A percentile compares a stretch with the other conserved stretches of the same genome.
Evolutionary conservation across 2,329 filamentous ascomycete genomes (phyloP).

Genomic region (Talaromyces sp.): DNA sequence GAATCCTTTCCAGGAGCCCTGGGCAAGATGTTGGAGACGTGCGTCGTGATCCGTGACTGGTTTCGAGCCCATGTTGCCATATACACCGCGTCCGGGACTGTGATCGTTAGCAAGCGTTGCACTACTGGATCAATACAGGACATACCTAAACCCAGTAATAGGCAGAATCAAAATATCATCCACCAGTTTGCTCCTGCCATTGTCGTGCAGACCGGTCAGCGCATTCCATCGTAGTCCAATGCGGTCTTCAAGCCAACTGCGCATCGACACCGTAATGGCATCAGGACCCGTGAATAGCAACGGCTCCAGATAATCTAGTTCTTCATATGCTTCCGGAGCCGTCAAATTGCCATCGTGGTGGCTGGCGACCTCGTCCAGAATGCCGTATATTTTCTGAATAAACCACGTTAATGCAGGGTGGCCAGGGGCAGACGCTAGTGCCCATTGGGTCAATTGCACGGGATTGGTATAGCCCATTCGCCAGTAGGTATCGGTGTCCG

Average conservation of each 20-base stretch:
- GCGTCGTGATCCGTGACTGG: constrained; percentile 28
- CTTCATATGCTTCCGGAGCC: constrained; percentile 15
- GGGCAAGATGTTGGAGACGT: constrained; percentile 29
- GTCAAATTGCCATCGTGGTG: constrained; percentile 17
- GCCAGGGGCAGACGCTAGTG: constrained; percentile 26
- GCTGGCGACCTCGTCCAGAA: constrained; percentile 17
- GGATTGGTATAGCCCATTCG: constrained; percentile 34
- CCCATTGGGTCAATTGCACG: constrained; percentile 34
- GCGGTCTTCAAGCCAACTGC: constrained; percentile 23
- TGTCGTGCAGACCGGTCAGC: constrained; percentile 29
- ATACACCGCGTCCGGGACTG: constrained; percentile 27
- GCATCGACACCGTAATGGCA: constrained; percentile 29
- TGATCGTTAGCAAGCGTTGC: background rate
- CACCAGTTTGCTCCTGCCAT: constrained; percentile 28
- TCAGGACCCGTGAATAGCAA: constrained; percentile 30
- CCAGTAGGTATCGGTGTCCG: constrained; percentile 29
- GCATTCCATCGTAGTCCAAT: constrained; percentile 31
- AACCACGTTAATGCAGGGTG: constrained; percentile 30
- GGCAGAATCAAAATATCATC: constrained; percentile 33
- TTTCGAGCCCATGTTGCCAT: constrained; percentile 34
- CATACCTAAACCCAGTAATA: constrained; percentile 35
- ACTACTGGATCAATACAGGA: background rate
- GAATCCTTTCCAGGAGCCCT: constrained; percentile 31
- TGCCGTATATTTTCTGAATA: constrained; percentile 22
- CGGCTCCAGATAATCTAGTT: constrained; percentile 26